These are phyloP conservation scores for Tetracentron sinense DNA, from an alignment of 164 flowering plant genomes.

Conservation along the genomic window DNA sequence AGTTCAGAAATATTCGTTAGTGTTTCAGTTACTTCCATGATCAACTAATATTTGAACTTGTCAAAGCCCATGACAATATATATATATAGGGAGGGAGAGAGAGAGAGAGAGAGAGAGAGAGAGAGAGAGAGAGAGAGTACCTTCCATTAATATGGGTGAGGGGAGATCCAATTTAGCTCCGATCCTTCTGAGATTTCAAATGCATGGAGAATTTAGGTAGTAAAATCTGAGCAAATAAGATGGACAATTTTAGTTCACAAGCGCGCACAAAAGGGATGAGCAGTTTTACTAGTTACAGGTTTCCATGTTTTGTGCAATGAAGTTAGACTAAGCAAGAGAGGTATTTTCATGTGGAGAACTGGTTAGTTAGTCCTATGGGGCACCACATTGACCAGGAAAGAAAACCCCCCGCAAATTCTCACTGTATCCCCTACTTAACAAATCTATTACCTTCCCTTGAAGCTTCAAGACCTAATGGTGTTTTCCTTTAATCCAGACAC, in stretches of 20 bases:
- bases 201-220: not conserved
- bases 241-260: not conserved
- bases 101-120: not conserved
- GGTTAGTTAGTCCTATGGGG: too few relatives aligned
- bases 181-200: not conserved
- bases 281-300: constrained; percentile 6
- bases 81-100: not conserved
- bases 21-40: too few relatives aligned
- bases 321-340: constrained; percentile 11
- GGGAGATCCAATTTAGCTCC: not conserved
- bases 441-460: too few relatives aligned
- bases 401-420: too few relatives aligned
- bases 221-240: not conserved
- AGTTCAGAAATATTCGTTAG: not conserved
- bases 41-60: too few relatives aligned
- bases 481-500: too few relatives aligned
- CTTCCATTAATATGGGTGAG: not conserved
- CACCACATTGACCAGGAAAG: too few relatives aligned
- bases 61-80: too few relatives aligned
- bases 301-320: constrained; percentile 13
- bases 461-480: too few relatives aligned
- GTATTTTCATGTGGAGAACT: constrained; percentile 2
- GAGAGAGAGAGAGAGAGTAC: constrained; percentile 18
- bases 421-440: too few relatives aligned
- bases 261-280: not conserved